Conservation (phyloP, 805 yeast species). For the Sungouiella thailandica region DNA sequence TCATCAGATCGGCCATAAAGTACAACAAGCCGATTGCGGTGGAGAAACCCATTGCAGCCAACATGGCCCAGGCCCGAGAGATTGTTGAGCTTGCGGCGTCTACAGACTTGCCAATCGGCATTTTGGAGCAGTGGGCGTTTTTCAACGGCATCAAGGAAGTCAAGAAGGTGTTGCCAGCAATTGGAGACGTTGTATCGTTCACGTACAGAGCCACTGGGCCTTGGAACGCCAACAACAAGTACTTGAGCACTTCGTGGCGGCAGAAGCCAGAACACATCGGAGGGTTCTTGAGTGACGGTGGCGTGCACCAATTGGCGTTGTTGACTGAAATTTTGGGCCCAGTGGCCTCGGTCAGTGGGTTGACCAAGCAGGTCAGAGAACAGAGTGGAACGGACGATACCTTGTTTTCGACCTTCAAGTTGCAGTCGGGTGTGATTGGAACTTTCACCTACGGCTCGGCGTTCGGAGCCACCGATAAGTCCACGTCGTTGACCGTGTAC, state of each 20-base stretch:
- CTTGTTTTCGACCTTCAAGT: slow-evolving; percentile 61
- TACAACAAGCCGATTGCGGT: slow-evolving; percentile 74
- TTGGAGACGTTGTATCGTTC: slow-evolving; percentile 70
- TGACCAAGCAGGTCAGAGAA: slow-evolving; percentile 70
- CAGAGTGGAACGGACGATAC: slow-evolving; percentile 81
- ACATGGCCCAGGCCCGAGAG: slow-evolving; percentile 71
- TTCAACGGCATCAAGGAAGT: slow-evolving; percentile 54
- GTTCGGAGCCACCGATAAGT: slow-evolving; percentile 75
- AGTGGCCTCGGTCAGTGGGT: slow-evolving; percentile 66
- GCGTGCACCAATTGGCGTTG: slow-evolving; percentile 90
- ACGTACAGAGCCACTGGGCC: slow-evolving; percentile 73
- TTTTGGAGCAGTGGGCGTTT: slow-evolving; percentile 86
- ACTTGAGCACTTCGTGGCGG: slow-evolving; percentile 78
- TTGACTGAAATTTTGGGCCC: slow-evolving; percentile 78
- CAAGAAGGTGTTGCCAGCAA: slow-evolving; percentile 53
- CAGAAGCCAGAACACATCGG: slow-evolving; percentile 87
- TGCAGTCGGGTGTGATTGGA: slow-evolving; percentile 66
- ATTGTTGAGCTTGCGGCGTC: slow-evolving; percentile 62
- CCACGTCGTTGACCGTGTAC: slow-evolving; percentile 60
- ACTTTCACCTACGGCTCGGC: slow-evolving; percentile 85
- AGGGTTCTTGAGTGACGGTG: slow-evolving; percentile 90
- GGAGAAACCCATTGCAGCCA: slow-evolving; percentile 93
- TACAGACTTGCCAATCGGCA: slow-evolving; percentile 62
- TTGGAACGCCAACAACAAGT: slow-evolving; percentile 56
- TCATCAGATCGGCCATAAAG: slow-evolving; percentile 64